These are phyloP conservation scores for Yueomyces sinensis DNA, from an alignment of 805 yeast genomes.

Conservation along the genomic window DNA sequence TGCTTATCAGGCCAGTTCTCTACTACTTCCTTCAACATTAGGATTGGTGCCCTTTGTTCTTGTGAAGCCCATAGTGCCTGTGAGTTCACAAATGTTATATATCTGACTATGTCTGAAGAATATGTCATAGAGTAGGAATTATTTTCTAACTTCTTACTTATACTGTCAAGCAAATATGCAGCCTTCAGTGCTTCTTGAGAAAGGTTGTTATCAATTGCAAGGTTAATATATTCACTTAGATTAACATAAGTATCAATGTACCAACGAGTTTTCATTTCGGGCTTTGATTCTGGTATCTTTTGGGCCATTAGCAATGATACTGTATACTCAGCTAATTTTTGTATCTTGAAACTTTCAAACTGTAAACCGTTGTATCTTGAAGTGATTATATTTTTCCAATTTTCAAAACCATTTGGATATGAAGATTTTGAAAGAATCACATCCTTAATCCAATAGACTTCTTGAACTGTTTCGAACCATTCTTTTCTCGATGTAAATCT, in stretches of 20 bases:
- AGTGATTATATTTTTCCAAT: not conserved
- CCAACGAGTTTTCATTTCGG: not conserved
- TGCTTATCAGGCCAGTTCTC: conserved; percentile 1
- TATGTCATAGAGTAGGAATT: not conserved
- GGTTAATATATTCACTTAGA: conserved; percentile 1
- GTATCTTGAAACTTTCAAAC: not conserved
- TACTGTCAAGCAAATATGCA: conserved; percentile 7
- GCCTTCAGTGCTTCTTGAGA: conserved; percentile 14
- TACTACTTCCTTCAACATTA: conserved; percentile 29
- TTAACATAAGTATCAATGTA: not conserved
- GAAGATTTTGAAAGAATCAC: not conserved
- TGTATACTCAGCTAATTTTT: not conserved
- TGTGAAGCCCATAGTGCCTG: conserved; percentile 52
- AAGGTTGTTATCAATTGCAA: conserved; percentile 6
- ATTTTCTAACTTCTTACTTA: conserved; percentile 1
- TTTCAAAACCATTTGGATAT: not conserved
- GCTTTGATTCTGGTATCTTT: not conserved
- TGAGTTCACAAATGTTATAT: conserved; percentile 29
- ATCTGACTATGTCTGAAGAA: conserved; percentile 25
- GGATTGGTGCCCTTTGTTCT: conserved; percentile 42
- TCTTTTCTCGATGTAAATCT: conserved; percentile 6
- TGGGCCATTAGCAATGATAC: not conserved
- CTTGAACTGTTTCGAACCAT: conserved; percentile 13
- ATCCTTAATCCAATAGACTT: not conserved
- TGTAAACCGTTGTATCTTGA: not conserved